Evolutionary conservation across 2,329 filamentous ascomycete genomes (phyloP).

Genomic region (Coniochaeta sp.): DNA sequence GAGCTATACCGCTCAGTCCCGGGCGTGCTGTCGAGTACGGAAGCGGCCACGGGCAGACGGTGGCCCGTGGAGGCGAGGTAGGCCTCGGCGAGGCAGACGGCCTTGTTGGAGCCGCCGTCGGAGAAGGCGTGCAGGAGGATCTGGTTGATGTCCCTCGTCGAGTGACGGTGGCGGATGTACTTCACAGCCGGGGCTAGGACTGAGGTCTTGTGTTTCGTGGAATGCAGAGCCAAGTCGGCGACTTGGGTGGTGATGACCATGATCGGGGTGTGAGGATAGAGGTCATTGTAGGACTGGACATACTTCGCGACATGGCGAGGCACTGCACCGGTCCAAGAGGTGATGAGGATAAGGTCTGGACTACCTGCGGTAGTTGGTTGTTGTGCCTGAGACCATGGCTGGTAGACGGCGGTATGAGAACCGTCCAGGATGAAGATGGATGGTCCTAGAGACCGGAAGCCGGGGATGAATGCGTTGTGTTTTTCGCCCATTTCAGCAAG

Average conservation of each 20-base stretch:
- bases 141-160: slow-evolving; percentile 14
- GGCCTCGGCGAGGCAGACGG: slow-evolving; percentile 26
- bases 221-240: slow-evolving; percentile 11
- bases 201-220: slow-evolving; percentile 9
- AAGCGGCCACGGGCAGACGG: slow-evolving; percentile 22
- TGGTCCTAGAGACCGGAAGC: slow-evolving; percentile 27
- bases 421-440: slow-evolving; percentile 30
- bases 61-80: slow-evolving; percentile 25
- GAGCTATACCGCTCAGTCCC: slow-evolving; percentile 22
- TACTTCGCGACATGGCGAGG: slow-evolving; percentile 38
- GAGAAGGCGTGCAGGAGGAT: slow-evolving; percentile 40
- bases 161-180: slow-evolving; percentile 22
- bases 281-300: slow-evolving; percentile 30
- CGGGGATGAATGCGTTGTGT: slow-evolving; percentile 24
- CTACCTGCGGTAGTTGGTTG: too few relatives aligned
- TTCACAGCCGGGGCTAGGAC: slow-evolving; percentile 10
- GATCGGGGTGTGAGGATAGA: slow-evolving; percentile 34
- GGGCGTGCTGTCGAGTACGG: slow-evolving; percentile 38
- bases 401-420: slow-evolving; percentile 9
- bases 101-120: slow-evolving; percentile 37
- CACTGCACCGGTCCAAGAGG: slow-evolving; percentile 39
- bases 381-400: slow-evolving; percentile 6
- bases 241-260: slow-evolving; percentile 26
- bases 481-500: not conserved
- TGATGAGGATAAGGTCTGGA: slow-evolving; percentile 33